These are phyloP conservation scores for Aspergillus biplanus DNA, from an alignment of 495 filamentous ascomycete species.

Conservation along the genomic window DNA sequence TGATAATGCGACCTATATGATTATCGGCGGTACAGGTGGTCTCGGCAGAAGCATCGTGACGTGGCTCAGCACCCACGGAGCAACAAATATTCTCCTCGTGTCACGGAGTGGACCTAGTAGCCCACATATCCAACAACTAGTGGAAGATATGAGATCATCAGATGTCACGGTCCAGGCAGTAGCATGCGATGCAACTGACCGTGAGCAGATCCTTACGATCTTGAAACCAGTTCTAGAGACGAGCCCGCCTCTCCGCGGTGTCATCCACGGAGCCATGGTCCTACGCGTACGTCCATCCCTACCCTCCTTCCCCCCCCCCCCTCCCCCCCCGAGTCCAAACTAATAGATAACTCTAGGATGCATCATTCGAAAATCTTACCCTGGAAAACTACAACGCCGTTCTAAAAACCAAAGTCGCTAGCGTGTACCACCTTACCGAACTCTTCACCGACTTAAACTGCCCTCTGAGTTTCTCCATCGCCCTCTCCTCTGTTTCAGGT, in stretches of 20 bases:
- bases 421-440: too few species aligned
- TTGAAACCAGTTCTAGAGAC: conserved; percentile 16
- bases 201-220: neutral
- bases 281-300: too few species aligned
- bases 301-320: too few species aligned
- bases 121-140: neutral
- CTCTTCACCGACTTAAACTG: conserved; percentile 50
- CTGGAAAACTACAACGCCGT: conserved; percentile 41
- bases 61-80: conserved; percentile 61
- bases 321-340: neutral
- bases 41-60: conserved; percentile 44
- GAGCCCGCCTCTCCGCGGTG: conserved; percentile 55
- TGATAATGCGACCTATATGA: conserved; percentile 35
- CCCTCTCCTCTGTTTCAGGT: conserved; percentile 64
- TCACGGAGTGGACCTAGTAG: neutral
- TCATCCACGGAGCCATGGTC: conserved; percentile 52
- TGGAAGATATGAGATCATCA: neutral
- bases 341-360: conserved; percentile 31
- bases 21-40: conserved; percentile 45
- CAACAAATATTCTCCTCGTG: conserved; percentile 57
- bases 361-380: conserved; percentile 47
- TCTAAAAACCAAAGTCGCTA: conserved; percentile 48
- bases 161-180: neutral
- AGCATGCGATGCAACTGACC: neutral
- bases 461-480: conserved; percentile 66